A percentile compares a stretch with the other conserved stretches of the same genome.
phyloP scores from a whole-genome alignment of 2,329 filamentous ascomycete species.

The Pseudogymnoascus sp. region DNA sequence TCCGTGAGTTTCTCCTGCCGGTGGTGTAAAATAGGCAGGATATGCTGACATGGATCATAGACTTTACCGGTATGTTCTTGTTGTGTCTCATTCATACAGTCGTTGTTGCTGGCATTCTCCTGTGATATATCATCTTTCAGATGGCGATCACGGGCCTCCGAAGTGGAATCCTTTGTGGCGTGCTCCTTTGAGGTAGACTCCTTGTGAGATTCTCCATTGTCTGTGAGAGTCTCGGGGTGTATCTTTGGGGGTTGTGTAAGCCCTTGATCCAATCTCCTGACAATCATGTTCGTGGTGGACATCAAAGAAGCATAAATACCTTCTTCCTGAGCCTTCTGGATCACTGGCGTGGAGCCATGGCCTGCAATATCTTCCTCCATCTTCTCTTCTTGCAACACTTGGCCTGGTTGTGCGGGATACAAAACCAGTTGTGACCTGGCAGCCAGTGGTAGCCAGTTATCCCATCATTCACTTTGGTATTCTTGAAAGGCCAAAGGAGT shows the following conservation, averaged over 20 bases:
- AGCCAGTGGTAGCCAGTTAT: neutral
- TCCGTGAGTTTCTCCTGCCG: neutral
- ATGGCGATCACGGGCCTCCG: neutral
- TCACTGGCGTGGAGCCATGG: neutral
- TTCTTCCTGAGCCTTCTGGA: constrained; percentile 16
- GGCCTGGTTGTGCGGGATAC: neutral
- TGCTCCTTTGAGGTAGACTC: neutral
- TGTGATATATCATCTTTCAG: neutral
- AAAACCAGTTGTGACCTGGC: neutral
- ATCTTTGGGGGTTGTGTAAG: constrained; percentile 24
- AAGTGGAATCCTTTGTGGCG: neutral
- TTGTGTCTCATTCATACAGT: neutral
- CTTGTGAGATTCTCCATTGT: neutral
- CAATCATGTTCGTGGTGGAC: constrained; percentile 9
- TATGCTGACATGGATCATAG: constrained; percentile 1
- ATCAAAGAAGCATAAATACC: constrained; percentile 23
- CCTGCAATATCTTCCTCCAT: neutral
- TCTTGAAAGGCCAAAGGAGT: neutral
- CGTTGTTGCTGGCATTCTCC: neutral
- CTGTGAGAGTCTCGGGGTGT: constrained; percentile 2
- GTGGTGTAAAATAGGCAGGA: neutral
- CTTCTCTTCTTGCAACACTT: neutral
- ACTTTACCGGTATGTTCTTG: constrained; percentile 1
- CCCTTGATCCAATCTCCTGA: constrained; percentile 19
- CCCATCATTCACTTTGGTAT: neutral